Conservation (phyloP, 306 rosid genomes). For the Acacia acuminata region DNA sequence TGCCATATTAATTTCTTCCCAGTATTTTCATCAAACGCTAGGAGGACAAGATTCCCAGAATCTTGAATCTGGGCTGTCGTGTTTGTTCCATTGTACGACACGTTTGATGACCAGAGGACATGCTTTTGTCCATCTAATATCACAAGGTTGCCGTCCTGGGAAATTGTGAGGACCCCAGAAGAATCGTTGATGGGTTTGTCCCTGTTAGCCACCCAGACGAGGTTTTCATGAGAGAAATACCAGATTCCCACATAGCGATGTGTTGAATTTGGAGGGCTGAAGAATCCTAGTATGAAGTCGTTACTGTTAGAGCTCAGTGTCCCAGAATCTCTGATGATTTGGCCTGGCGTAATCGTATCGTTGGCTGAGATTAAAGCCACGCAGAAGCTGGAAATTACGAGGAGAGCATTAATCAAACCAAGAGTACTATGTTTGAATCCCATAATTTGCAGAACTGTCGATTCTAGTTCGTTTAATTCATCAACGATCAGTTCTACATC, state of each 20-base stretch:
- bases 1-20: conserved; percentile 37
- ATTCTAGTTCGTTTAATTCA: neutral
- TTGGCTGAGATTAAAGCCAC: conserved; percentile 7
- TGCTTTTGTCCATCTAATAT: conserved; percentile 34
- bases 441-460: conserved; percentile 27
- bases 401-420: neutral
- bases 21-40: neutral
- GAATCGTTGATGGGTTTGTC: conserved; percentile 40
- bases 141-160: conserved; percentile 39
- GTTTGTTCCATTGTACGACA: conserved; percentile 18
- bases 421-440: conserved; percentile 1
- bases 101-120: conserved; percentile 48
- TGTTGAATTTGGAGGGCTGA: conserved; percentile 40
- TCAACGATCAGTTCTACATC: neutral
- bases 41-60: conserved; percentile 41
- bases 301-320: conserved; percentile 30
- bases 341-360: conserved; percentile 23
- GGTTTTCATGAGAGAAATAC: conserved; percentile 27
- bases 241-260: conserved; percentile 51
- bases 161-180: conserved; percentile 38
- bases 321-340: conserved; percentile 28
- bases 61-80: conserved; percentile 43
- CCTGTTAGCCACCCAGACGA: conserved; percentile 59
- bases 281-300: conserved; percentile 53
- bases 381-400: conserved; percentile 14